A percentile compares a stretch with the other conserved stretches of the same genome.
phyloP scores from a whole-genome alignment of 2,329 filamentous ascomycete genomes.

The Akanthomyces dipterigenus region DNA sequence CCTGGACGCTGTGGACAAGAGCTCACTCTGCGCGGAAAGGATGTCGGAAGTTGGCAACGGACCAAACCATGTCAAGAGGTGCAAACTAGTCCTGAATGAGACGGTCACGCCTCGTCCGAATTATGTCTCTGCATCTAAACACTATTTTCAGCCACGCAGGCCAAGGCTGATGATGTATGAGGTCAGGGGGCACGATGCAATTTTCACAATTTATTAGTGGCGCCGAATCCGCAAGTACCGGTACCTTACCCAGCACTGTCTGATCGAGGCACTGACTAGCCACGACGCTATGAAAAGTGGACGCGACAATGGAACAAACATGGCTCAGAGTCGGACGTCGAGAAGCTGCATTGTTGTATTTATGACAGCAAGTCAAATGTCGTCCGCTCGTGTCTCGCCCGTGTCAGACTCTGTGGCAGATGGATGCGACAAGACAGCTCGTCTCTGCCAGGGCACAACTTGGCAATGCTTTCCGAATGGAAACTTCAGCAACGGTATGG shows the following conservation, averaged over 20 bases:
- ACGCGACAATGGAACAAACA: background rate
- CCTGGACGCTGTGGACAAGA: background rate
- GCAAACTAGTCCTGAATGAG: too few species aligned
- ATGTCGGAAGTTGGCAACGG: too few species aligned
- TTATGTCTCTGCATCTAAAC: background rate
- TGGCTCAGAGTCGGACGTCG: background rate
- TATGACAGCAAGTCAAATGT: background rate
- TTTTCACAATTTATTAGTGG: background rate
- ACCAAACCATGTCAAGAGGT: too few species aligned
- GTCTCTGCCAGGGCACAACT: background rate
- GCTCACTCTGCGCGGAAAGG: background rate
- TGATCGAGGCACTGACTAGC: background rate
- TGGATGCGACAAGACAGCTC: too few species aligned
- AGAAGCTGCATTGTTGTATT: background rate
- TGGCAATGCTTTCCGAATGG: background rate
- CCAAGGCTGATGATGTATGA: background rate
- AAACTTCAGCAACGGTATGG: background rate
- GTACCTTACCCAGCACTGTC: background rate
- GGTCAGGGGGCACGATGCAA: background rate
- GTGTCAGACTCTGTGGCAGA: background rate
- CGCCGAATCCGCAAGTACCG: background rate
- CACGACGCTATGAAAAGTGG: background rate
- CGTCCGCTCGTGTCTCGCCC: background rate
- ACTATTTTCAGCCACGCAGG: background rate
- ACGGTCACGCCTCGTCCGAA: too few species aligned